phyloP scores from a whole-genome alignment of 73 alveolate genomes.

The Urostyla sp. region DNA sequence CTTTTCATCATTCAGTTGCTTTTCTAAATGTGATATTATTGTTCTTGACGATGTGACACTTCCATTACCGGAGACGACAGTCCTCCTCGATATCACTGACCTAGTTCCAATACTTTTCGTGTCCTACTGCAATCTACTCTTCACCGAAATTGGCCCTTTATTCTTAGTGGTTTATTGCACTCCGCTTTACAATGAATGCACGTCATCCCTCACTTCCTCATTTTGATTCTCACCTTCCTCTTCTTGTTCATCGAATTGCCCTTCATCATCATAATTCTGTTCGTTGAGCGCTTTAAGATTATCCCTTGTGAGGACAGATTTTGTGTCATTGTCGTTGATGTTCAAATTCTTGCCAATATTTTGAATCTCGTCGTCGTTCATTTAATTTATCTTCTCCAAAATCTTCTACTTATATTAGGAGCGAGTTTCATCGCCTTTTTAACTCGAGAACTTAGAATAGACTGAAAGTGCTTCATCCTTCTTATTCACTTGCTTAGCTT shows the following conservation, averaged over 20 bases:
- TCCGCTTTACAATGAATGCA: conserved; percentile 53
- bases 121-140: conserved; percentile 23
- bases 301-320: conserved; percentile 39
- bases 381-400: too few relatives aligned
- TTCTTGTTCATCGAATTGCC: conserved; percentile 39
- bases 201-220: conserved; percentile 63
- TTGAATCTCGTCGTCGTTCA: conserved; percentile 23
- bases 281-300: conserved; percentile 38
- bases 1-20: conserved; percentile 53
- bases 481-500: background rate
- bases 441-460: too few relatives aligned
- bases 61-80: conserved; percentile 29
- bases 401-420: conserved; percentile 16
- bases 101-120: conserved; percentile 8
- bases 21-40: conserved; percentile 53
- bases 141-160: conserved; percentile 22
- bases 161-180: background rate
- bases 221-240: too few relatives aligned
- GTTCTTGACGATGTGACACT: conserved; percentile 50
- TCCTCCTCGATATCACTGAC: conserved; percentile 20
- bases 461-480: conserved; percentile 36
- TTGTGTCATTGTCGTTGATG: conserved; percentile 1
- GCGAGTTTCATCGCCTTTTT: background rate
- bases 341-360: conserved; percentile 17
- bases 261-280: conserved; percentile 53